Conservation (phyloP, 2,329 filamentous ascomycete genomes). For the Sporothrix brunneoviolacea region DNA sequence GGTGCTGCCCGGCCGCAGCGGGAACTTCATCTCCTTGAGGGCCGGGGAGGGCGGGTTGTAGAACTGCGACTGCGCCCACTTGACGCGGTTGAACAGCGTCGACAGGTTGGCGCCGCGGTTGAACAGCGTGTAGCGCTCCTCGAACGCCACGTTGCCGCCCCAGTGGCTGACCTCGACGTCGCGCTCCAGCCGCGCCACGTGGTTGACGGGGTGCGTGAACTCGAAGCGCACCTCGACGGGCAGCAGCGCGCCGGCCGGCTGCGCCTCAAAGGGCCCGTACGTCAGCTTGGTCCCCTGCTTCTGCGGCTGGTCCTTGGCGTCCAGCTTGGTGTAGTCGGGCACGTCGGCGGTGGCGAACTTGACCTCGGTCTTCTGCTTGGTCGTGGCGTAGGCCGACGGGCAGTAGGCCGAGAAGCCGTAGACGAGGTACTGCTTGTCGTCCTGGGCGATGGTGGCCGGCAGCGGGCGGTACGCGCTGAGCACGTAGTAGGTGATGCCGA, state of each 20-base stretch:
- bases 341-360: constrained; percentile 75
- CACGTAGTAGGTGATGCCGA: constrained; percentile 79
- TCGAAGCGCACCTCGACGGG: constrained; percentile 82
- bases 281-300: constrained; percentile 80
- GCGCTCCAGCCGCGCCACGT: constrained; percentile 72
- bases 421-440: constrained; percentile 77
- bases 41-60: constrained; percentile 72
- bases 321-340: constrained; percentile 77
- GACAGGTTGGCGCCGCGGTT: constrained; percentile 79
- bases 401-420: constrained; percentile 83
- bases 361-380: constrained; percentile 95
- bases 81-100: constrained; percentile 66
- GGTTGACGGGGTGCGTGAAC: constrained; percentile 85
- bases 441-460: constrained; percentile 75
- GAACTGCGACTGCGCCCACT: constrained; percentile 67
- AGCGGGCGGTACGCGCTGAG: constrained; percentile 74
- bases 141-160: constrained; percentile 92
- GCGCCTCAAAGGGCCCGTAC: constrained; percentile 79
- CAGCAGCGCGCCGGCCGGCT: constrained; percentile 68
- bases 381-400: constrained; percentile 74
- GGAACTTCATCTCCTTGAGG: constrained; percentile 74
- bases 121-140: constrained; percentile 84
- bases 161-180: constrained; percentile 96
- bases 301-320: constrained; percentile 59
- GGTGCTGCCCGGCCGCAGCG: constrained; percentile 69